These are phyloP conservation scores for Lepidium africanum DNA, from an alignment of 345 rosid genomes.

Conservation along the genomic window DNA sequence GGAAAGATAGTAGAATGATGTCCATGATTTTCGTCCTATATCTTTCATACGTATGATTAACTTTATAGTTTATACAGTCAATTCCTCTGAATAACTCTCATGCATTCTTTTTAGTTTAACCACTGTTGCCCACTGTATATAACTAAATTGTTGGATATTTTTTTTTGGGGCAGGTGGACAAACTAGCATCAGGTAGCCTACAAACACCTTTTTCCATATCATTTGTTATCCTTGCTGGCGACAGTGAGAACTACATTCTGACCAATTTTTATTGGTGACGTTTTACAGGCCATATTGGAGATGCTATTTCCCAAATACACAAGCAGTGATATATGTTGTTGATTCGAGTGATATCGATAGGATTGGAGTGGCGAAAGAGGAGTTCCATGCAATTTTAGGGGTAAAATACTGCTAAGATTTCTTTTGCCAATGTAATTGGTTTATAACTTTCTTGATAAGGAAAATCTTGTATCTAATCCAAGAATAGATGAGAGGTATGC, in stretches of 20 bases:
- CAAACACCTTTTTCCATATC: neutral
- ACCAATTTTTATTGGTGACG: neutral
- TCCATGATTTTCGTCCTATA: neutral
- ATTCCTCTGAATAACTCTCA: neutral
- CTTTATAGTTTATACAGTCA: neutral
- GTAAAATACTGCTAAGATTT: slow-evolving; percentile 18
- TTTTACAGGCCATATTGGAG: slow-evolving; percentile 59
- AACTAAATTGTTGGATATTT: neutral
- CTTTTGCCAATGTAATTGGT: neutral
- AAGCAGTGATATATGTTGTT: slow-evolving; percentile 46
- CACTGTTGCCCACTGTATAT: neutral
- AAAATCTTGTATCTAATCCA: neutral
- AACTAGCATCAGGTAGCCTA: slow-evolving; percentile 49
- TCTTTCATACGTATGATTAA: neutral
- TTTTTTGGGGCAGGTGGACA: slow-evolving; percentile 51
- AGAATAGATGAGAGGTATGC: too few relatives aligned
- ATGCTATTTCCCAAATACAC: slow-evolving; percentile 51
- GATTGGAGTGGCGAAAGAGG: slow-evolving; percentile 44
- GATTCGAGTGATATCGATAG: slow-evolving; percentile 54
- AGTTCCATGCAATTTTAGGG: slow-evolving; percentile 57
- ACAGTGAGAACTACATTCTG: neutral
- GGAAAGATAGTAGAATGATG: neutral
- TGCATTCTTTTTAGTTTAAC: neutral
- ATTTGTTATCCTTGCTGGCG: neutral
- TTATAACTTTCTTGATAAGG: neutral